Percentiles rank a stretch among this genome's conserved stretches.
These are phyloP conservation scores for Biscogniauxia mediterranea DNA, from an alignment of 2,329 filamentous ascomycete genomes.

Conservation along the genomic window DNA sequence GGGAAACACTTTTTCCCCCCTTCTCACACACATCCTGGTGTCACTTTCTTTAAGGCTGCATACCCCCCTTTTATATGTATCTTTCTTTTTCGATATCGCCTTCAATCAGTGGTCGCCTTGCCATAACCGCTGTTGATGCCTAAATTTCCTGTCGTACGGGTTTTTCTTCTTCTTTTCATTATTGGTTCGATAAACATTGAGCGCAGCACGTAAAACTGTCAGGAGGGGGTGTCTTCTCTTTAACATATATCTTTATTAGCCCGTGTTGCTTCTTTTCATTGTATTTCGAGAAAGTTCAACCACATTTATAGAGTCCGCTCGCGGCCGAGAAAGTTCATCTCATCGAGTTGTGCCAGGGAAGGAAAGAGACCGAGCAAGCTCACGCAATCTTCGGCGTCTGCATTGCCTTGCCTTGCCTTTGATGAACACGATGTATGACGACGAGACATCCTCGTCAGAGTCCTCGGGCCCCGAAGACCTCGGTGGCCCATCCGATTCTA, in stretches of 20 bases:
- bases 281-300: too few relatives aligned
- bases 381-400: too few relatives aligned
- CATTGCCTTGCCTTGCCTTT: too few relatives aligned
- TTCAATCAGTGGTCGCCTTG: neutral
- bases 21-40: too few relatives aligned
- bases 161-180: neutral
- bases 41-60: neutral
- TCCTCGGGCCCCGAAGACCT: constrained; percentile 8
- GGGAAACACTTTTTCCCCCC: neutral
- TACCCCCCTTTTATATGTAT: too few relatives aligned
- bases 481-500: constrained; percentile 1
- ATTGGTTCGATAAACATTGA: neutral
- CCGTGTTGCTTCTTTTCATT: too few relatives aligned
- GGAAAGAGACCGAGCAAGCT: too few relatives aligned
- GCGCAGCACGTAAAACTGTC: neutral
- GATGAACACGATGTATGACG: neutral
- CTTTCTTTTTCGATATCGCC: neutral
- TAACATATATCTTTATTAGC: too few relatives aligned
- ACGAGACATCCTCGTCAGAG: constrained; percentile 2
- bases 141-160: neutral
- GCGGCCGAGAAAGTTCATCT: neutral
- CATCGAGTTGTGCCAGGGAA: neutral
- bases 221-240: neutral
- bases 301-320: too few relatives aligned
- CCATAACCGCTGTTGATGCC: neutral